phyloP scores from a whole-genome alignment of 1,139 yeast species.

The Lodderomyces pseudojiufengensis region DNA sequence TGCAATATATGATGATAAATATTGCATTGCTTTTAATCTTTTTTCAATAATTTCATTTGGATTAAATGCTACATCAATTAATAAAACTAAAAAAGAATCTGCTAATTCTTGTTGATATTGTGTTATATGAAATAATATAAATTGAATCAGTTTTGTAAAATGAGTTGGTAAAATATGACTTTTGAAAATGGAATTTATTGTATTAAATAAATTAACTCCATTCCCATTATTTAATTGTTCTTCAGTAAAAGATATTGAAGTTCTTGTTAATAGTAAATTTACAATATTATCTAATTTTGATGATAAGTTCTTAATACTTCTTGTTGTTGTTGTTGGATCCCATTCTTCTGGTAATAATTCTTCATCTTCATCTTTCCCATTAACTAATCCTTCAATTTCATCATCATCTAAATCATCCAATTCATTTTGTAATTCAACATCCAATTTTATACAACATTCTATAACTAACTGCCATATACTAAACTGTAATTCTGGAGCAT shows the following conservation, averaged over 20 bases:
- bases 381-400: constrained; percentile 61
- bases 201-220: constrained; percentile 72
- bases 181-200: constrained; percentile 72
- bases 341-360: constrained; percentile 33
- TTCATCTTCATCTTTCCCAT: constrained; percentile 44
- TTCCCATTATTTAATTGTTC: constrained; percentile 56
- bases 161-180: constrained; percentile 88
- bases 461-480: constrained; percentile 77
- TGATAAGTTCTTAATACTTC: constrained; percentile 54
- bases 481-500: constrained; percentile 71
- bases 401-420: constrained; percentile 79
- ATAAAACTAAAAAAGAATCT: constrained; percentile 78
- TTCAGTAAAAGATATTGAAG: constrained; percentile 48
- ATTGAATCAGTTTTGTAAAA: constrained; percentile 86
- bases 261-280: constrained; percentile 48
- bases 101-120: constrained; percentile 80
- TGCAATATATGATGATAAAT: constrained; percentile 86
- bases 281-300: constrained; percentile 69
- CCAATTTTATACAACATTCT: constrained; percentile 79
- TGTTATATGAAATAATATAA: constrained; percentile 73
- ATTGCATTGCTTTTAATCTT: constrained; percentile 86
- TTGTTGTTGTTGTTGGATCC: constrained; percentile 42
- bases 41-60: constrained; percentile 66
- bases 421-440: constrained; percentile 91
- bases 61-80: constrained; percentile 78